Base-by-base conservation (phyloP, 257 asterid species). In the Agastache rugosa region DNA sequence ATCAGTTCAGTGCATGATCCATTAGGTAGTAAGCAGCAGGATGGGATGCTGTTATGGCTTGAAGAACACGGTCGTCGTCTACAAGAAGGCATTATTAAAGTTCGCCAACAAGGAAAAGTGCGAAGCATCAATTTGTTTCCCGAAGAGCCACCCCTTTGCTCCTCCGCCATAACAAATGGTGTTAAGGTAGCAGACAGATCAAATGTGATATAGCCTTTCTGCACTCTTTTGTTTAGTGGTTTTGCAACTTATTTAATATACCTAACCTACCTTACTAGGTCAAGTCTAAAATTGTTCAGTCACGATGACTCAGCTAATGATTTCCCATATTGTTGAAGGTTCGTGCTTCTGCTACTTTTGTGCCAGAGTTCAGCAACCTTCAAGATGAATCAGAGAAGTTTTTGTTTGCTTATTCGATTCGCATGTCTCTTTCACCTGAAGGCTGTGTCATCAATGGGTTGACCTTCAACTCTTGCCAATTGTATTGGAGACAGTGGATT, bases 341-440 rank as follows among this genome's bases (percentile, higher is more conserved):
- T 54, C 96, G 99, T 66, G 95, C 96, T 75, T 94, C 99, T 69
- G 92, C 99, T 78, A 87, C 81, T 51, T 73, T 94, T 34, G 89
- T 88, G 63, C 99, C 99, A 0, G 99, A 94, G 87, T 75, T 75
- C 81, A 82, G 96, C 82, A 76, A 81, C 87, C 90, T 75, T 83
- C 89, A 83, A 58, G 85, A 80, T 71, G 91, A 85, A 27, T 55
- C 74, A 56, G 81, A 83, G 44, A 90, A 84, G 80, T 86, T 63
- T 76, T 12, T 85, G 54, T 92, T 94, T 78, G 90, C 92, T 34
- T 94, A 94, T 84, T 92, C 98, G 12, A 81, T 93, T 55, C 90
- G 96, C 74, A 73, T 93, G 85, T 91, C 98, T 73, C 90, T 93
- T 79, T 79, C 81, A 51, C 88, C 93, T 16, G 89, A 80, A 74